These are phyloP conservation scores for Entrophospora sp. DNA, from an alignment of 192 early-diverging fungal species.

Conservation along the genomic window DNA sequence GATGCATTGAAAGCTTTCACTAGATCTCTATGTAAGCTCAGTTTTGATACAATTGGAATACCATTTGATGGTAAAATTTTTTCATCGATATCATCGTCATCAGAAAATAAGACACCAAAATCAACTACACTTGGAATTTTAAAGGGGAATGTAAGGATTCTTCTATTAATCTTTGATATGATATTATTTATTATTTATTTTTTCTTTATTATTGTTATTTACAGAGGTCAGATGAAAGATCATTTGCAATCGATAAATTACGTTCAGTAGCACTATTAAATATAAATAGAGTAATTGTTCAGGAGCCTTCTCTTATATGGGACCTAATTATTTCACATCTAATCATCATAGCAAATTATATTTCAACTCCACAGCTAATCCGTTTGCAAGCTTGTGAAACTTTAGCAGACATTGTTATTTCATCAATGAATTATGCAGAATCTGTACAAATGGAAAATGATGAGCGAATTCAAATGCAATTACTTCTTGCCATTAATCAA, in stretches of 20 bases:
- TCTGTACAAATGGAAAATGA: constrained; percentile 50
- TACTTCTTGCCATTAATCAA: constrained; percentile 52
- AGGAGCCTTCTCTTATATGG: constrained; percentile 42
- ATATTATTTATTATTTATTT: too few relatives aligned
- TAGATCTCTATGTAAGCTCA: constrained; percentile 56
- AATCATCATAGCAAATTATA: constrained; percentile 63
- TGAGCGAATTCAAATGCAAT: constrained; percentile 57
- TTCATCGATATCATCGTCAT: background rate
- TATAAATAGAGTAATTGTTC: constrained; percentile 38
- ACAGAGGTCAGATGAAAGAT: constrained; percentile 64
- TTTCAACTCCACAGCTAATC: constrained; percentile 44
- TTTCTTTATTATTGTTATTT: too few relatives aligned
- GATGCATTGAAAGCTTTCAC: constrained; percentile 56
- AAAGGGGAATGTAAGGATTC: constrained; percentile 29
- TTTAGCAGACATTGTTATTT: constrained; percentile 65
- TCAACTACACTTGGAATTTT: constrained; percentile 26
- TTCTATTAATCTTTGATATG: too few relatives aligned
- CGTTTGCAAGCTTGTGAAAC: constrained; percentile 70
- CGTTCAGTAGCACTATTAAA: constrained; percentile 53
- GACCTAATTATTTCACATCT: constrained; percentile 61
- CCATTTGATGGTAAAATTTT: constrained; percentile 19
- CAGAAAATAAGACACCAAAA: constrained; percentile 26
- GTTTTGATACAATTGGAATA: constrained; percentile 41
- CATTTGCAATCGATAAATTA: constrained; percentile 69
- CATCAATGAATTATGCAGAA: constrained; percentile 58